These are phyloP conservation scores for Penicillium sp. DNA, from an alignment of 2,329 filamentous ascomycete genomes.

Conservation along the genomic window DNA sequence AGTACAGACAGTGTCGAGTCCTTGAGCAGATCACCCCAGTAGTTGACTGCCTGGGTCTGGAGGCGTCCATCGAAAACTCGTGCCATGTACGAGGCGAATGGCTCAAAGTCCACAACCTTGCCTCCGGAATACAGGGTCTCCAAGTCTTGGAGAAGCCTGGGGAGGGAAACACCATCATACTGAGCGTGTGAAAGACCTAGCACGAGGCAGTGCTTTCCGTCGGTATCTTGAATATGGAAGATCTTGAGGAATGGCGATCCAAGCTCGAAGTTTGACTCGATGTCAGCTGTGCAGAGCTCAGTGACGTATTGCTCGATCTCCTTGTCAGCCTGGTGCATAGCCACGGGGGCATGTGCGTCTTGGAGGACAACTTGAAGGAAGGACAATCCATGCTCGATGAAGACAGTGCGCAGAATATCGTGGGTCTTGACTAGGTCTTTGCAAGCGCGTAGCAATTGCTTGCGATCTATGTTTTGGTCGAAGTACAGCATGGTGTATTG, in stretches of 20 bases:
- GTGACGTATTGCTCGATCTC: constrained; percentile 50
- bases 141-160: constrained; percentile 57
- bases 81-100: constrained; percentile 45
- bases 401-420: constrained; percentile 64
- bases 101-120: constrained; percentile 30
- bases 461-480: constrained; percentile 47
- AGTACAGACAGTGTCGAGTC: constrained; percentile 48
- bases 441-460: constrained; percentile 43
- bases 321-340: constrained; percentile 48
- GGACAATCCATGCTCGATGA: constrained; percentile 51
- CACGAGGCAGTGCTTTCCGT: constrained; percentile 39
- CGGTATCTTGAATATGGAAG: constrained; percentile 45
- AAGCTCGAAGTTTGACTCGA: constrained; percentile 52
- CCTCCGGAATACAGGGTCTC: constrained; percentile 48
- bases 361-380: constrained; percentile 57
- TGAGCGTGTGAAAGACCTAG: constrained; percentile 64
- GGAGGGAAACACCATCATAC: constrained; percentile 65
- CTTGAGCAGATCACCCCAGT: constrained; percentile 53
- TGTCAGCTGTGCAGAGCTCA: constrained; percentile 52
- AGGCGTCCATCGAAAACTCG: constrained; percentile 29
- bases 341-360: constrained; percentile 46
- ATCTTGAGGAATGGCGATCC: constrained; percentile 59
- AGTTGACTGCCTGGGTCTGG: constrained; percentile 48
- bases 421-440: constrained; percentile 54
- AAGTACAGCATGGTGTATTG: constrained; percentile 65